These are phyloP conservation scores for Ambrosia trifida DNA, from an alignment of 129 eudicot genomes.

Conservation along the genomic window DNA sequence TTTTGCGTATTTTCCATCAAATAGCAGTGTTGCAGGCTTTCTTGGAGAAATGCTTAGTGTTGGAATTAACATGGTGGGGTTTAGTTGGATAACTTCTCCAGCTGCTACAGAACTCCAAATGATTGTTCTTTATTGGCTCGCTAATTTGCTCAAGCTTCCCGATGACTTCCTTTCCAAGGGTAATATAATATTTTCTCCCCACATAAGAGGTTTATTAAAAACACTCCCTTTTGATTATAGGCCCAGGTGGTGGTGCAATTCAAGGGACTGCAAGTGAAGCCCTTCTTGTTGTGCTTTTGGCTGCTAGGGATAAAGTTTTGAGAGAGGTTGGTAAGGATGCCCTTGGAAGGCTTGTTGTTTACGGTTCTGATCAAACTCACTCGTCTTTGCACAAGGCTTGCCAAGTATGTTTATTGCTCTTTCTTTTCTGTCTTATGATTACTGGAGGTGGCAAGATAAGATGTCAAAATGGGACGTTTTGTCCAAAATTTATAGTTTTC, in stretches of 20 bases:
- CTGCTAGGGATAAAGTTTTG: constrained; percentile 81
- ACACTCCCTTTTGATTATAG: constrained; percentile 45
- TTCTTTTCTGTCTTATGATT: not conserved
- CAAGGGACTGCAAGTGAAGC: constrained; percentile 99
- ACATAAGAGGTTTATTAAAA: not conserved
- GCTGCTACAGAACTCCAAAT: constrained; percentile 98
- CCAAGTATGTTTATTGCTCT: constrained; percentile 54
- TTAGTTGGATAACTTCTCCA: constrained; percentile 98
- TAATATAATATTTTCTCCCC: constrained; percentile 25
- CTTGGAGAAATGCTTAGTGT: constrained; percentile 99
- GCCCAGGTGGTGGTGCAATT: constrained; percentile 94
- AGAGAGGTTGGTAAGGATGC: constrained; percentile 72
- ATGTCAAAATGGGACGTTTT: not conserved
- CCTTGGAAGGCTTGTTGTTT: constrained; percentile 78
- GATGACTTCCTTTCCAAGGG: constrained; percentile 82
- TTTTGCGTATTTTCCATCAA: constrained; percentile 81
- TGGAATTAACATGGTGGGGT: constrained; percentile 94
- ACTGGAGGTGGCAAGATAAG: not conserved
- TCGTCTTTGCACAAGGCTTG: constrained; percentile 85
- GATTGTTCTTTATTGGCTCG: constrained; percentile 97
- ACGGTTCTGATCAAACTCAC: constrained; percentile 96
- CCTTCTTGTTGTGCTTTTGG: constrained; percentile 80
- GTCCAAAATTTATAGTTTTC: no score
- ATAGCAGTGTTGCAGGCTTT: constrained; percentile 93
- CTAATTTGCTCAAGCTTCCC: constrained; percentile 82